A percentile compares a stretch with the other conserved stretches of the same genome.
phyloP scores from a whole-genome alignment of 768 basidiomycete genomes.

The Boletus rufocinnamomeus region DNA sequence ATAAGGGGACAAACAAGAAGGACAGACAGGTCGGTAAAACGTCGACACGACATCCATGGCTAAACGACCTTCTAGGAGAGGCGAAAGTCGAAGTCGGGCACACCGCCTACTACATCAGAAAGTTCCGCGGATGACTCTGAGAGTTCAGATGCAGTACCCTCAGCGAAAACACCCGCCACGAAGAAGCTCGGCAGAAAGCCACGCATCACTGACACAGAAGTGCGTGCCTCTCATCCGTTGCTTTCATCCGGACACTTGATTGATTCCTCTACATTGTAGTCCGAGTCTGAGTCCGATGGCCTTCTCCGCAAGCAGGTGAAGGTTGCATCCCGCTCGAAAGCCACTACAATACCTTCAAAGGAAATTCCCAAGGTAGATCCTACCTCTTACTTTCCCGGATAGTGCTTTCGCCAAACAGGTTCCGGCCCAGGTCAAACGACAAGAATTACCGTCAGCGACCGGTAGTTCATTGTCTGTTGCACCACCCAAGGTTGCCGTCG shows the following conservation, averaged over 20 bases:
- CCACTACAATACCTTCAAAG: not conserved
- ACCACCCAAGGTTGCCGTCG: slow-evolving; percentile 16
- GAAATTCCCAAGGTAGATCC: slow-evolving; percentile 16
- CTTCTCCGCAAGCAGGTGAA: slow-evolving; percentile 1
- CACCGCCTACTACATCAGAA: slow-evolving; percentile 7
- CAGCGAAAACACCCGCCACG: not conserved
- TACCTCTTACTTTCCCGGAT: not conserved
- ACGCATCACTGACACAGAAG: slow-evolving; percentile 13
- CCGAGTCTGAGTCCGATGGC: slow-evolving; percentile 18
- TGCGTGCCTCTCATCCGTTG: slow-evolving; percentile 2
- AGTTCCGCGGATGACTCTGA: slow-evolving; percentile 11
- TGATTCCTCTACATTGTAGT: slow-evolving; percentile 11
- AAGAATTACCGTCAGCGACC: not conserved
- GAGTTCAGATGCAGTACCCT: slow-evolving; percentile 10
- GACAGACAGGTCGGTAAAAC: slow-evolving; percentile 20
- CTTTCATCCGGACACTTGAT: not conserved
- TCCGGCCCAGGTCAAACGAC: slow-evolving; percentile 9
- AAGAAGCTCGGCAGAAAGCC: slow-evolving; percentile 10
- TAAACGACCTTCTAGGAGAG: slow-evolving; percentile 18
- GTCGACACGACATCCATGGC: not conserved
- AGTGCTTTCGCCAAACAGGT: slow-evolving; percentile 10
- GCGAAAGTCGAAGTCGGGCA: slow-evolving; percentile 15
- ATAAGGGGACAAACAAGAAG: slow-evolving; percentile 17
- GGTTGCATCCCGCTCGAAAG: slow-evolving; percentile 3
- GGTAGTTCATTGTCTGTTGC: slow-evolving; percentile 7